Evolutionary conservation across 2,329 filamentous ascomycete species (phyloP).

Genomic region (Colletotrichum agaves): DNA sequence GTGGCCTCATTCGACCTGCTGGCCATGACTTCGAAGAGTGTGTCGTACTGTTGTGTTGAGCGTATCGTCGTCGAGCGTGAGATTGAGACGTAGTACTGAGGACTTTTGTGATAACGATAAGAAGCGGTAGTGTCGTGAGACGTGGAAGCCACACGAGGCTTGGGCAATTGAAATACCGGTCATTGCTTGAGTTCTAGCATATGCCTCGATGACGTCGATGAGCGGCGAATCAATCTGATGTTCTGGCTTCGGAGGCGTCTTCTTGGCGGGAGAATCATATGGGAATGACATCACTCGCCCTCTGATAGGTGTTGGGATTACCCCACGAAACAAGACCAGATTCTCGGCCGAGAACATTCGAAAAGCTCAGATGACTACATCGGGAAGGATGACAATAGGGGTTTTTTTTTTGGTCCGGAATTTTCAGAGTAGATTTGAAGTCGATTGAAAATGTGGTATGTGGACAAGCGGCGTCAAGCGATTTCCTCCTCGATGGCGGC

Average conservation of each 20-base stretch:
- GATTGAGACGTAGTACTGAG: not conserved
- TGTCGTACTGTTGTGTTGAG: not conserved
- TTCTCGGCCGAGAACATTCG: not conserved
- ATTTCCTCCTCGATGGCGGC: conserved; percentile 25
- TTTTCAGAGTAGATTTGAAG: not conserved
- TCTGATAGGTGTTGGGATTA: not conserved
- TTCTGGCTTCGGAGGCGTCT: not conserved
- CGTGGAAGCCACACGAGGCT: not conserved
- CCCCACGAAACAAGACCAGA: not conserved
- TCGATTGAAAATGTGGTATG: too few species aligned
- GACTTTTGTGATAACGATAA: not conserved
- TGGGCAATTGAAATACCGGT: not conserved
- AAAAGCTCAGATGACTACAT: not conserved
- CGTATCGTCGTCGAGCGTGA: not conserved
- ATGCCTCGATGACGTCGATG: conserved; percentile 22
- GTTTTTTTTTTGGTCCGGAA: too few species aligned
- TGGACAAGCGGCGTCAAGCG: not conserved
- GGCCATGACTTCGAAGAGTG: not conserved
- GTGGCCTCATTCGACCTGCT: not conserved
- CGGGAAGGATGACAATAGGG: not conserved
- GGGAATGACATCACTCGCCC: conserved; percentile 31
- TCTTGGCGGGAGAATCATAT: conserved; percentile 8
- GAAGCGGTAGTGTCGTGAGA: not conserved
- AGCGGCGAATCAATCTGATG: not conserved
- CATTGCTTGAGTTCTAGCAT: conserved; percentile 7